These are phyloP conservation scores for Kodamaea hsintzibuensis DNA, from an alignment of 805 yeast genomes.

Conservation along the genomic window DNA sequence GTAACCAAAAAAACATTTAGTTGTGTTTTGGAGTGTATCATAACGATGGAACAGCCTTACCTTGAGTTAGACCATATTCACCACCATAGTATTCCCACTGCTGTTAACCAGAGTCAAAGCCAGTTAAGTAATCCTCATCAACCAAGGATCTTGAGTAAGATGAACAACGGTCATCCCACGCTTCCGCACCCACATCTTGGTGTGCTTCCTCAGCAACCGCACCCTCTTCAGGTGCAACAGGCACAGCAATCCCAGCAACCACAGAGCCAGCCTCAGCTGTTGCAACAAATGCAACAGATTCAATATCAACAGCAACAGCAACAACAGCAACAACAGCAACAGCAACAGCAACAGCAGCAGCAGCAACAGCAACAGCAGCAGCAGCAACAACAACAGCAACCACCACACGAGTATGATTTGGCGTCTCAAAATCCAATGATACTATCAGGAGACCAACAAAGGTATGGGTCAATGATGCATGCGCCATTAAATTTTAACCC, in stretches of 20 bases:
- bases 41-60: constrained; percentile 18
- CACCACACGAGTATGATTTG: constrained; percentile 12
- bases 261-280: background rate
- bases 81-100: constrained; percentile 2
- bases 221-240: constrained; percentile 6
- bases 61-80: constrained; percentile 13
- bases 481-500: constrained; percentile 7
- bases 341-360: constrained; percentile 5
- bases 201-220: constrained; percentile 6
- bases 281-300: background rate
- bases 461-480: constrained; percentile 6
- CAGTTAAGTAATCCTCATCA: constrained; percentile 8
- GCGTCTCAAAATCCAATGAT: constrained; percentile 5
- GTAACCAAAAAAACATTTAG: constrained; percentile 6
- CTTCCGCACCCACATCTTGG: constrained; percentile 10
- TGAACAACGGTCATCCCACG: constrained; percentile 10
- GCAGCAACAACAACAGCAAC: constrained; percentile 11
- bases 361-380: constrained; percentile 7
- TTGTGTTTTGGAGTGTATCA: background rate
- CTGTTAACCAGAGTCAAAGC: background rate
- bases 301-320: constrained; percentile 11
- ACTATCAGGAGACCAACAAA: constrained; percentile 8
- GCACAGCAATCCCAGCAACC: background rate
- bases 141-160: constrained; percentile 8
- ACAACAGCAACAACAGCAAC: constrained; percentile 10